Percentiles rank a stretch among this genome's conserved stretches.
Evolutionary conservation across 2,329 filamentous ascomycete species (phyloP).

Genomic region (Neonectria hederae): DNA sequence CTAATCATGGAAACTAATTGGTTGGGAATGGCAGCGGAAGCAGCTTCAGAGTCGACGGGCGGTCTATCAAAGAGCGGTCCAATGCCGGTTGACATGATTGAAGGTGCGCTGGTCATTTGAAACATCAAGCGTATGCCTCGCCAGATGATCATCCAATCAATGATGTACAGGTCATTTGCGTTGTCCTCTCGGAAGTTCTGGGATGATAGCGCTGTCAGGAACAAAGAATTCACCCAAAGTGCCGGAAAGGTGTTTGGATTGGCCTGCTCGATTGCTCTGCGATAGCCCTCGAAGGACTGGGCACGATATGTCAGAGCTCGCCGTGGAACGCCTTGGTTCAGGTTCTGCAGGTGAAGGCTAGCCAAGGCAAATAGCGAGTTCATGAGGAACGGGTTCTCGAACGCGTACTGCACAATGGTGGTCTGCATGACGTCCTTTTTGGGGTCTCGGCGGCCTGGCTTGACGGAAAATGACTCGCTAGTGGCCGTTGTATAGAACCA

Average conservation of each 20-base stretch:
- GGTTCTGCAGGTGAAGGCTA: conserved; percentile 56
- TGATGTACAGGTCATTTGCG: conserved; percentile 57
- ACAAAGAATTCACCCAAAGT: conserved; percentile 59
- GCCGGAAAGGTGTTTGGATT: conserved; percentile 58
- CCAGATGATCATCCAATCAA: conserved; percentile 67
- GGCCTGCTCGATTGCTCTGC: conserved; percentile 57
- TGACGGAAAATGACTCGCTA: conserved; percentile 52
- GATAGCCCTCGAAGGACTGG: conserved; percentile 61
- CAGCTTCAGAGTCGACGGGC: conserved; percentile 54
- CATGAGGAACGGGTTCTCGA: conserved; percentile 62
- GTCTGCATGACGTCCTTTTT: conserved; percentile 57
- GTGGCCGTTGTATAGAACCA: conserved; percentile 63
- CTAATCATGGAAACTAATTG: conserved; percentile 60
- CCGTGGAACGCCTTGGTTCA: conserved; percentile 50
- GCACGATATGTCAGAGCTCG: conserved; percentile 56
- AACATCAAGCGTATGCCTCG: conserved; percentile 61
- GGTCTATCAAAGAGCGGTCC: conserved; percentile 59
- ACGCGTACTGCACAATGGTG: conserved; percentile 31
- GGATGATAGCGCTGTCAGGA: conserved; percentile 61
- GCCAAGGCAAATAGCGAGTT: conserved; percentile 62
- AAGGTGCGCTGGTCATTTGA: conserved; percentile 40
- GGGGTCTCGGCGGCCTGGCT: conserved; percentile 28
- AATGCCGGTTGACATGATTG: conserved; percentile 53
- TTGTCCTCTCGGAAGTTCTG: conserved; percentile 59
- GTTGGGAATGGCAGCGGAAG: conserved; percentile 54